Evolutionary conservation across 441 rosid species (phyloP), one percentile per base, ranked within the genome.

Genomic region (Geranium incanum): DNA sequence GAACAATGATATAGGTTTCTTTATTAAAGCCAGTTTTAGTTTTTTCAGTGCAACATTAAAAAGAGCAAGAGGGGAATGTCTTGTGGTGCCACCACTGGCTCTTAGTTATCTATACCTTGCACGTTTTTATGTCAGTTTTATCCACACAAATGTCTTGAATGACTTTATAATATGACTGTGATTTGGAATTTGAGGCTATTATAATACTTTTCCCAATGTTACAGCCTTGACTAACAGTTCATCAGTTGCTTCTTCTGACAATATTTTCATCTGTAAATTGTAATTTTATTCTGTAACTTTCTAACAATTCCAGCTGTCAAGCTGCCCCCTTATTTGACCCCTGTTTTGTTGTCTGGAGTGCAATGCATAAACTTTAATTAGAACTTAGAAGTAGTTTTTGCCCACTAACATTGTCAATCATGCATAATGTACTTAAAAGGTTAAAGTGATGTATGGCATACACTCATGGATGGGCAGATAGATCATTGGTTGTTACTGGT

Each of bases 261-360:
- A 55, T 16, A 7, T 55, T 5, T 55, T n/a, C 60, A n/a, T 6
- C 13, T 13, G 33, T 21, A 28, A 28, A 28, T 1, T 28, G 33
- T n/a, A 52, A 15, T 16, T 52, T n/a, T n/a, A 15, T n/a, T 52
- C 15, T 13, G 19, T 52, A 16, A 52, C 60, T n/a, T 52, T 52
- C 13, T n/a, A 52, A 15, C 5, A 52, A 18, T 52, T 52, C 15
- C 18, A n/a, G 15, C 60, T 52, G 15, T n/a, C 16, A 52, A 52
- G 4, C 60, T 52, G 60, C 5, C 60, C 60, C 60, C 8, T 52
- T 6, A 18, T 16, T 52, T 52, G 13, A 52, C 18, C 60, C 60
- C 62, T 55, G 62, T n/a, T 55, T 55, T 15, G 23, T 19, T 55
- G 62, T 55, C 62, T 55, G 62, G 62, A 55, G 19, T 55, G 62